Percentiles rank a stretch among this genome's conserved stretches.
These are phyloP conservation scores for Cucumis cinereus DNA, from an alignment of 306 rosid genomes.

Conservation along the genomic window DNA sequence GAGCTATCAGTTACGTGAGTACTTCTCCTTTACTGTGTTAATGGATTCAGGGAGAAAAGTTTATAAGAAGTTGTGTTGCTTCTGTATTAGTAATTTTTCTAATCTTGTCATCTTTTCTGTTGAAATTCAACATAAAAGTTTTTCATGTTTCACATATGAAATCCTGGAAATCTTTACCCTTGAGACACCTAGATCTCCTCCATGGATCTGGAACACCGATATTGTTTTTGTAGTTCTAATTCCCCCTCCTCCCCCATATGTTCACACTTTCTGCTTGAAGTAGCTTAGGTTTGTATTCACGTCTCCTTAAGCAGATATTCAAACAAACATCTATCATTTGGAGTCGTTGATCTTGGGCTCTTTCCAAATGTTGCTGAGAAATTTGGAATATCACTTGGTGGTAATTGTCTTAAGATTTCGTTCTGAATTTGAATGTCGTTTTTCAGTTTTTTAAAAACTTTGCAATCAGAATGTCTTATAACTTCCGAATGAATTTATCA, in stretches of 20 bases:
- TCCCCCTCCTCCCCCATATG: neutral
- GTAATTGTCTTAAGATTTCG: slow-evolving; percentile 19
- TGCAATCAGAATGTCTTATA: neutral
- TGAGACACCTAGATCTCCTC: neutral
- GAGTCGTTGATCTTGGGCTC: slow-evolving; percentile 80
- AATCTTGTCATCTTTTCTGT: neutral
- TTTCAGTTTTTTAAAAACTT: neutral
- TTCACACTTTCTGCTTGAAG: neutral
- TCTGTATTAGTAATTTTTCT: neutral
- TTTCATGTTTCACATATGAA: neutral
- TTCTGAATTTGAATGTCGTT: neutral
- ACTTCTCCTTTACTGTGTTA: slow-evolving; percentile 14
- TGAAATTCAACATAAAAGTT: neutral
- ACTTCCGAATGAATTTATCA: slow-evolving; percentile 16
- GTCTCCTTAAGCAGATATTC: slow-evolving; percentile 54
- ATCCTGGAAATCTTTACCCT: neutral
- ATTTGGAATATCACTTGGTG: slow-evolving; percentile 71
- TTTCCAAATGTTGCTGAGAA: slow-evolving; percentile 84
- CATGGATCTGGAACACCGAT: neutral
- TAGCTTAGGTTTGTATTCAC: slow-evolving; percentile 12
- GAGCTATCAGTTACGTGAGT: slow-evolving; percentile 81
- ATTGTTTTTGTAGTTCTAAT: neutral
- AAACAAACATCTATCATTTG: slow-evolving; percentile 70
- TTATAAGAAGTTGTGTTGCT: neutral
- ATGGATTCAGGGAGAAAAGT: neutral